Percentiles rank a stretch among this genome's conserved stretches.
These are phyloP conservation scores for Pyracantha coccinea DNA, from an alignment of 331 rosid species.

Conservation along the genomic window DNA sequence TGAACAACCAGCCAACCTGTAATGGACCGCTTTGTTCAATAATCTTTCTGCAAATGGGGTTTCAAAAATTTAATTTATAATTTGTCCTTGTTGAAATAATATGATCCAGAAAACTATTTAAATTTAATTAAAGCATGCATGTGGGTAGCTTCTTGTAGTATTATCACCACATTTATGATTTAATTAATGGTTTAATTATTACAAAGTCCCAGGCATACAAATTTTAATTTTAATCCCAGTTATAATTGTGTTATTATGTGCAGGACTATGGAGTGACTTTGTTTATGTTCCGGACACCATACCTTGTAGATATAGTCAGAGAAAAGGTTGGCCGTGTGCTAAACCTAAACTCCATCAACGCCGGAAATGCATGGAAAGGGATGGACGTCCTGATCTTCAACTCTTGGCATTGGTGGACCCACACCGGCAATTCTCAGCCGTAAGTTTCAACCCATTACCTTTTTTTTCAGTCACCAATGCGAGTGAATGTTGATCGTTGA, in stretches of 20 bases:
- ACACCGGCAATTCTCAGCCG: conserved; percentile 68
- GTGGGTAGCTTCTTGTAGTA: not conserved
- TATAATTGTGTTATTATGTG: not conserved
- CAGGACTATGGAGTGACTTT: conserved; percentile 72
- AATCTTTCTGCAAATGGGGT: conserved; percentile 5
- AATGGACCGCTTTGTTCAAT: conserved; percentile 18
- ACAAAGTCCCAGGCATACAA: not conserved
- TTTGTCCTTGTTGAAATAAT: not conserved
- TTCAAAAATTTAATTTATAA: conserved; percentile 1
- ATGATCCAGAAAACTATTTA: not conserved
- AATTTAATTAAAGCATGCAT: not conserved
- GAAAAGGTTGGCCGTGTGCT: conserved; percentile 60
- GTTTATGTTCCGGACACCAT: conserved; percentile 55
- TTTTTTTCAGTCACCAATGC: not conserved
- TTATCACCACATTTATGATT: not conserved
- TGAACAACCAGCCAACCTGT: conserved; percentile 37
- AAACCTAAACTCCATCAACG: conserved; percentile 44
- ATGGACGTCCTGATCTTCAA: conserved; percentile 72
- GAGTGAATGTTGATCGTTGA: too few species aligned
- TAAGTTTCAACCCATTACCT: conserved; percentile 14
- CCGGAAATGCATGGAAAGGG: conserved; percentile 57
- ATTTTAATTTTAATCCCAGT: too few species aligned
- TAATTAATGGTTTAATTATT: not conserved
- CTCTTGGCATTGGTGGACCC: conserved; percentile 97
- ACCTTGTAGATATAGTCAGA: conserved; percentile 59